These are phyloP conservation scores for Trichophyton benhamiae DNA, from an alignment of 2,329 filamentous ascomycete genomes.

Conservation along the genomic window DNA sequence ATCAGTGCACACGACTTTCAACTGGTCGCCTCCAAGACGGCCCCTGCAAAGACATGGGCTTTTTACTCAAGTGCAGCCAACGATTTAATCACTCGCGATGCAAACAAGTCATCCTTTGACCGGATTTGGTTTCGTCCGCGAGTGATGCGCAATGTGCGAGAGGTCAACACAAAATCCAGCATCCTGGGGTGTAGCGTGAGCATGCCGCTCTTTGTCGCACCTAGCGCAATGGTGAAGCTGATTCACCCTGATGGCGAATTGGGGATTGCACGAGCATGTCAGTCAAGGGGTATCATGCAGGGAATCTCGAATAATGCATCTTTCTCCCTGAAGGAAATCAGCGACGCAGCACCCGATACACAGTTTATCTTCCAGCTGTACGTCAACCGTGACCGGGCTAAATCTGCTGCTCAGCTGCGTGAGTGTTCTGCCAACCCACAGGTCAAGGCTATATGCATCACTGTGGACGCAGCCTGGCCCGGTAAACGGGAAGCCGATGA, in stretches of 20 bases:
- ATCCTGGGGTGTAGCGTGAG: constrained; percentile 44
- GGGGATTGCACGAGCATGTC: constrained; percentile 43
- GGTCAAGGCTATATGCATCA: constrained; percentile 39
- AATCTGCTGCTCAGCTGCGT: constrained; percentile 37
- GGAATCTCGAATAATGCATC: constrained; percentile 51
- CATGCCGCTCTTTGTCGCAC: constrained; percentile 51
- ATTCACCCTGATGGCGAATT: constrained; percentile 54
- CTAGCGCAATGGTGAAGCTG: constrained; percentile 51
- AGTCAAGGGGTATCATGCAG: constrained; percentile 43
- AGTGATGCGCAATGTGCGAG: constrained; percentile 40
- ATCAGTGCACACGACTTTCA: constrained; percentile 53
- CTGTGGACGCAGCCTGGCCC: constrained; percentile 44
- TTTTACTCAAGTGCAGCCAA: constrained; percentile 57
- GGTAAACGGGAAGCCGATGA: constrained; percentile 47
- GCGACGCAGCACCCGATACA: constrained; percentile 28
- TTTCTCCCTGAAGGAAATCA: constrained; percentile 45
- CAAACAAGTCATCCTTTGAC: constrained; percentile 44
- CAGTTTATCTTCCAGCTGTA: constrained; percentile 46
- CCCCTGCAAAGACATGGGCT: constrained; percentile 55
- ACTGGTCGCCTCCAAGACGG: constrained; percentile 41
- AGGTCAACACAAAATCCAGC: constrained; percentile 39
- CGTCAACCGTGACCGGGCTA: constrained; percentile 40
- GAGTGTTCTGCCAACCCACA: constrained; percentile 31
- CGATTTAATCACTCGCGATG: constrained; percentile 45
- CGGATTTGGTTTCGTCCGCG: constrained; percentile 38